A percentile compares a stretch with the other conserved stretches of the same genome.
These are phyloP conservation scores for Cardiospermum halicacabum DNA, from an alignment of 345 rosid genomes.

Conservation along the genomic window DNA sequence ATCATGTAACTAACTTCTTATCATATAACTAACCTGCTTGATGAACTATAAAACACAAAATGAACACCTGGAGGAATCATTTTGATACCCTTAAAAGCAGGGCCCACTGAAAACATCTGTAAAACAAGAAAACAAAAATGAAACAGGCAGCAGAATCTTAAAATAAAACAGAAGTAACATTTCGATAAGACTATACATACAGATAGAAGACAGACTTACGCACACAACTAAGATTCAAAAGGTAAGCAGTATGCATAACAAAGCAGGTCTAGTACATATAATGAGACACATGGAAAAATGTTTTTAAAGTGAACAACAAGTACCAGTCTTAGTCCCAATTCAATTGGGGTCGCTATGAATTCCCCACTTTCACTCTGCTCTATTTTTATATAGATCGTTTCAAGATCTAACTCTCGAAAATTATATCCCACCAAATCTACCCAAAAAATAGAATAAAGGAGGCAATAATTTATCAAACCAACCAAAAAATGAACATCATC, in stretches of 20 bases:
- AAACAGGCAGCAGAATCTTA: not conserved
- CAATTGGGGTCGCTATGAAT: no score
- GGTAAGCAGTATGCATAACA: not conserved
- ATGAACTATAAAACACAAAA: constrained; percentile 74
- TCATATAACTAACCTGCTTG: constrained; percentile 62
- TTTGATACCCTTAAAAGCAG: constrained; percentile 79
- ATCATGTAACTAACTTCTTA: not conserved
- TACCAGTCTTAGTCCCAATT: no score
- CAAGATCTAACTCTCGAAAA: no score
- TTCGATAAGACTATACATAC: not conserved
- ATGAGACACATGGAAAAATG: not conserved
- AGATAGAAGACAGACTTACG: not conserved
- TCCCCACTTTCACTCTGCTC: no score
- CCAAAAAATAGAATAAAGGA: no score
- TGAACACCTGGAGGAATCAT: constrained; percentile 96
- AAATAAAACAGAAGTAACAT: not conserved
- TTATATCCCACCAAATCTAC: no score
- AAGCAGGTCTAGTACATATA: not conserved
- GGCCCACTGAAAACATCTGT: constrained; percentile 71
- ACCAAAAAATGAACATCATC: no score
- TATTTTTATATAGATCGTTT: no score
- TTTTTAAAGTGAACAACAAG: not conserved
- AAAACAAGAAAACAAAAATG: not conserved
- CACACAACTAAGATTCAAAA: not conserved
- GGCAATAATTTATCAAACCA: no score